Conservation (phyloP, 495 filamentous ascomycete species). For the Xylaria castorea region DNA sequence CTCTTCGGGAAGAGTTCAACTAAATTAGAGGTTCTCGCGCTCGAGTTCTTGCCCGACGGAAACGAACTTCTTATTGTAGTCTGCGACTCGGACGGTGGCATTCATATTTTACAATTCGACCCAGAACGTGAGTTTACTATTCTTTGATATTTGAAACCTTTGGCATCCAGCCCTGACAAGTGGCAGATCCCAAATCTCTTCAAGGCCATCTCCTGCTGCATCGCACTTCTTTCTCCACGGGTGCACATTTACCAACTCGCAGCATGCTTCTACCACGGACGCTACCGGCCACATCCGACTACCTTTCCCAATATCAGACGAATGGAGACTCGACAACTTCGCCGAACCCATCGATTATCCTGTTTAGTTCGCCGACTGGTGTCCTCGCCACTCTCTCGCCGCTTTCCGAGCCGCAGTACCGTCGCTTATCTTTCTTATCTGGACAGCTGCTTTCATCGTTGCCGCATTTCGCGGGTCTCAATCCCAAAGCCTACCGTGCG, state of each 20-base stretch:
- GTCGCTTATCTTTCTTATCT: conserved; percentile 80
- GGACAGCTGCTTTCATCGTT: conserved; percentile 78
- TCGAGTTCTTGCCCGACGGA: conserved; percentile 88
- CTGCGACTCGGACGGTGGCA: conserved; percentile 81
- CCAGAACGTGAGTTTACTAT: conserved; percentile 69
- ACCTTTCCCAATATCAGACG: conserved; percentile 50
- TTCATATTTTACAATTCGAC: conserved; percentile 92
- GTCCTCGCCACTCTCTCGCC: conserved; percentile 77
- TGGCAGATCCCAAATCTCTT: conserved; percentile 86
- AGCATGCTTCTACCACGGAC: conserved; percentile 78
- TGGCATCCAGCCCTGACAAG: conserved; percentile 34
- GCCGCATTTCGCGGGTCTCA: conserved; percentile 78
- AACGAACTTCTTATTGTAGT: conserved; percentile 82
- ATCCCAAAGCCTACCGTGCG: conserved; percentile 77
- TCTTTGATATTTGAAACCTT: background rate
- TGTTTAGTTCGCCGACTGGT: conserved; percentile 76
- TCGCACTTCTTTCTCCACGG: conserved; percentile 81
- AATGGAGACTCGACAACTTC: conserved; percentile 26
- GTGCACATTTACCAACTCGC: conserved; percentile 74
- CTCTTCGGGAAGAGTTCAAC: conserved; percentile 86
- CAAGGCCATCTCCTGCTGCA: conserved; percentile 86
- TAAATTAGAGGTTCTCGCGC: conserved; percentile 76
- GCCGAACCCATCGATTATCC: conserved; percentile 62
- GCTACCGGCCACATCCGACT: conserved; percentile 46
- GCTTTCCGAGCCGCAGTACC: conserved; percentile 80